Conservation (phyloP, 2,329 filamentous ascomycete species). For the Talaromyces islandicus region DNA sequence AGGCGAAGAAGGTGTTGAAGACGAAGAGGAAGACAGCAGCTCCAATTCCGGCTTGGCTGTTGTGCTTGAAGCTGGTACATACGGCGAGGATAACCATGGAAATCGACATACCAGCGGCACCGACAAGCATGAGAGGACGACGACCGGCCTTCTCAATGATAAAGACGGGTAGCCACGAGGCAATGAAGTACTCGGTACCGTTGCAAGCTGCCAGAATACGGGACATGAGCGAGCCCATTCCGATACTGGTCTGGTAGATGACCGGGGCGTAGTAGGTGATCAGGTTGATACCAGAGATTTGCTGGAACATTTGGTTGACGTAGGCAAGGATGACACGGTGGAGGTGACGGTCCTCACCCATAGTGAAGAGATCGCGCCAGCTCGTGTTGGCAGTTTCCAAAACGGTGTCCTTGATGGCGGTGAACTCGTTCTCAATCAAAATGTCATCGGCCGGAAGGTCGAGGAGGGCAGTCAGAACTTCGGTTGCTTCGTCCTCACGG, state of each 20-base stretch:
- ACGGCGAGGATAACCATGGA: conserved; percentile 58
- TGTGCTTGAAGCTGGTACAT: conserved; percentile 30
- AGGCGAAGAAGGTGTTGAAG: conserved; percentile 57
- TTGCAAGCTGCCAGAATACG: conserved; percentile 49
- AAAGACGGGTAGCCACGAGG: conserved; percentile 46
- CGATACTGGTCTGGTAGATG: conserved; percentile 38
- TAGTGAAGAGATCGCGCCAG: conserved; percentile 55
- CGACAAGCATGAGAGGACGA: conserved; percentile 66
- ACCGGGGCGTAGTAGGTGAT: conserved; percentile 42
- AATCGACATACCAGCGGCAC: conserved; percentile 56
- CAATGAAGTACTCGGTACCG: conserved; percentile 50
- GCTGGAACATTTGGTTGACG: conserved; percentile 52
- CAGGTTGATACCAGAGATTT: conserved; percentile 42
- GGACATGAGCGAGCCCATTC: conserved; percentile 34
- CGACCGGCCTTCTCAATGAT: conserved; percentile 48
- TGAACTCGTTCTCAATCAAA: conserved; percentile 42
- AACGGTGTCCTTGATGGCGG: conserved; percentile 49
- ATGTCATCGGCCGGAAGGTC: conserved; percentile 43
- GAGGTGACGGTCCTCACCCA: conserved; percentile 51
- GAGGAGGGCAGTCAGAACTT: conserved; percentile 42
- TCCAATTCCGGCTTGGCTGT: conserved; percentile 34
- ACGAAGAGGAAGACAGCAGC: conserved; percentile 54
- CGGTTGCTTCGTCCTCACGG: conserved; percentile 45
- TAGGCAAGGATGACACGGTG: conserved; percentile 52
- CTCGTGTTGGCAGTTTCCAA: conserved; percentile 46